Conservation (phyloP, 2,329 filamentous ascomycete species). For the Bipolaris zeicola region DNA sequence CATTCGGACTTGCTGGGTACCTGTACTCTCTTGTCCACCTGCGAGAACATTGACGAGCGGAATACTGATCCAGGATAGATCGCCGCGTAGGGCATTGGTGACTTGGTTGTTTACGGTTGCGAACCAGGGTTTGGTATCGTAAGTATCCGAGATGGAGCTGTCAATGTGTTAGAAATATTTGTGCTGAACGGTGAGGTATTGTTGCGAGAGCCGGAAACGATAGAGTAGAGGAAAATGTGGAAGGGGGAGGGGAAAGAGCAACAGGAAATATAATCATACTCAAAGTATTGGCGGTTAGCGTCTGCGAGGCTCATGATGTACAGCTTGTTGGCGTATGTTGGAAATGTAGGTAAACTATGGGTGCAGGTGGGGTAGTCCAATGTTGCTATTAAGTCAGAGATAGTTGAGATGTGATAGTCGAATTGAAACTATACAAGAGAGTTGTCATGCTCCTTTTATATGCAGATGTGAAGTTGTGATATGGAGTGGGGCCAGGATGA, state of each 20-base stretch:
- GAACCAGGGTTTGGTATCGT: slow-evolving; percentile 61
- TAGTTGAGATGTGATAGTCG: neutral
- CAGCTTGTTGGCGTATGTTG: too few species aligned
- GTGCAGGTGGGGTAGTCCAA: neutral
- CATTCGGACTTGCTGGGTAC: slow-evolving; percentile 54
- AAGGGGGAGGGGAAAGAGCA: neutral
- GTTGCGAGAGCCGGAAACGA: neutral
- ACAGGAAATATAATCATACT: slow-evolving; percentile 25
- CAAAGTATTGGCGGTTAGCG: slow-evolving; percentile 46
- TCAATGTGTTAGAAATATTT: neutral
- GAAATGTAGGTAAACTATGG: neutral
- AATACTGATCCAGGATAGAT: slow-evolving; percentile 66
- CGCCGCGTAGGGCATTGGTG: slow-evolving; percentile 59
- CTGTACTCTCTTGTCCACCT: slow-evolving; percentile 32
- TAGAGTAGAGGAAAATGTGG: neutral
- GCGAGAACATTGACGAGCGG: slow-evolving; percentile 54
- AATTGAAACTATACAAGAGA: neutral
- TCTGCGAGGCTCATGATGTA: slow-evolving; percentile 38
- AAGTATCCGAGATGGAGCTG: slow-evolving; percentile 60
- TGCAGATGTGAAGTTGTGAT: neutral
- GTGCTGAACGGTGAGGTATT: too few species aligned
- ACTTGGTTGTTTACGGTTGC: slow-evolving; percentile 60
- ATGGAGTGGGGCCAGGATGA: neutral
- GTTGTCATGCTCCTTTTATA: neutral
- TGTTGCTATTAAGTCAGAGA: neutral